Base-by-base conservation (phyloP, 805 yeast genomes). In the Ogataea pignaliae region DNA sequence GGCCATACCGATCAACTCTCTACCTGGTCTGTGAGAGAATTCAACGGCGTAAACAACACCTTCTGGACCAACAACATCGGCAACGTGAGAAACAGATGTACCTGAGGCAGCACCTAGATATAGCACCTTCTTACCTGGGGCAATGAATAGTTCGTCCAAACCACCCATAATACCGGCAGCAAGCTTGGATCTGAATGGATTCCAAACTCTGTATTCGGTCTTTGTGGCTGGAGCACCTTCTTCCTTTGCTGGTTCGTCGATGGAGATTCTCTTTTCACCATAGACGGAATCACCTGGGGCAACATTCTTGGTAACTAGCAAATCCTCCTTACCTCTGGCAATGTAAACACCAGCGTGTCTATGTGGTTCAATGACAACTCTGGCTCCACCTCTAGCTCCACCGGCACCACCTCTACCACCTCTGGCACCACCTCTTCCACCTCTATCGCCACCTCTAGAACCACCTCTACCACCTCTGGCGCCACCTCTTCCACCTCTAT, bases 131-230 rank as follows among this genome's bases (percentile, higher is more conserved):
- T 87, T 88, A 66, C 99, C 99, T 64, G 99, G 99, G 45, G 87
- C 95, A 71, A 93, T 86, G 77, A 89, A 95, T 59, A 93, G 73
- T 75, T 93, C 97, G 68, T 91, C 99, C 59, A 93, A 74, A 85
- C 99, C 99, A 75, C 99, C 99, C 88, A 93, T 87, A 57, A 93
- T 88, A 86, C 99, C 99, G 52, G 99, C 99, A 68, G 99, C 99
- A 75, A 93, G 78, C 81, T 93, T 93, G 48, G 98, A 91, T 83
- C 99, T 86, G 86, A 93, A 93, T 53, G 99, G 99, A 75, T 93
- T 93, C 99, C 99, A 93, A 57, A 93, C 99, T 81, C 99, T 90
- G 83, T 93, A 93, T 77, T 93, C 99, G 50, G 83, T 79, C 78
- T 93, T 93, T 64, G 97, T 89, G 55, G 93, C 82, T 56, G 93